These are phyloP conservation scores for Fusarium anthophilum DNA, from an alignment of 2,329 filamentous ascomycete genomes.

Conservation along the genomic window DNA sequence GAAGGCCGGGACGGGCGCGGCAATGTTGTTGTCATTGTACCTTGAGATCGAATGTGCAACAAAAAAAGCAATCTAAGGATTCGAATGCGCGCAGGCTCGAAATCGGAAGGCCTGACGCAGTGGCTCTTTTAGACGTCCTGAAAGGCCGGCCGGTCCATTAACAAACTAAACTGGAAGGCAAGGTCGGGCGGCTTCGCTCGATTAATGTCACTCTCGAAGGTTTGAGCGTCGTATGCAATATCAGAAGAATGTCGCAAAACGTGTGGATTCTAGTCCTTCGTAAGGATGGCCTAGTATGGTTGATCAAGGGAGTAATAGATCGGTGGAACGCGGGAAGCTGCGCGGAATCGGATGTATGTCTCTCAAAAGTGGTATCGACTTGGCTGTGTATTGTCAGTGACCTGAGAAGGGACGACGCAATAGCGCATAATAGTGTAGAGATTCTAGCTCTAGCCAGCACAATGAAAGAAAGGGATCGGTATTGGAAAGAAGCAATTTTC, in stretches of 20 bases:
- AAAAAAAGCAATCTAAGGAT: conserved; percentile 10
- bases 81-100: conserved; percentile 29
- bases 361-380: conserved; percentile 30
- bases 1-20: conserved; percentile 74
- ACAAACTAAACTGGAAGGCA: conserved; percentile 24
- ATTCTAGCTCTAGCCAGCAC: conserved; percentile 16
- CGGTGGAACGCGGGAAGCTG: conserved; percentile 36
- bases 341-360: conserved; percentile 16
- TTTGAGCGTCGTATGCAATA: neutral
- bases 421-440: conserved; percentile 20
- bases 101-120: conserved; percentile 33
- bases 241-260: conserved; percentile 17
- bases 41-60: conserved; percentile 8
- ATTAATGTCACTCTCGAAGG: conserved; percentile 23
- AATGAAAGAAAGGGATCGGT: conserved; percentile 15
- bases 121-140: conserved; percentile 31
- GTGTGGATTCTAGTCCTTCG: conserved; percentile 12
- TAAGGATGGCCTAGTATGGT: conserved; percentile 15
- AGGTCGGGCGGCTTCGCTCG: conserved; percentile 22
- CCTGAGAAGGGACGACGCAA: conserved; percentile 14
- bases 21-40: conserved; percentile 61
- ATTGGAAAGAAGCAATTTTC: conserved; percentile 16
- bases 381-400: conserved; percentile 36
- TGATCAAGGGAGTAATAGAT: conserved; percentile 35
- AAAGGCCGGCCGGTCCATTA: conserved; percentile 44